Evolutionary conservation across 2,329 filamentous ascomycete species (phyloP).

Genomic region (Fusarium sp.): DNA sequence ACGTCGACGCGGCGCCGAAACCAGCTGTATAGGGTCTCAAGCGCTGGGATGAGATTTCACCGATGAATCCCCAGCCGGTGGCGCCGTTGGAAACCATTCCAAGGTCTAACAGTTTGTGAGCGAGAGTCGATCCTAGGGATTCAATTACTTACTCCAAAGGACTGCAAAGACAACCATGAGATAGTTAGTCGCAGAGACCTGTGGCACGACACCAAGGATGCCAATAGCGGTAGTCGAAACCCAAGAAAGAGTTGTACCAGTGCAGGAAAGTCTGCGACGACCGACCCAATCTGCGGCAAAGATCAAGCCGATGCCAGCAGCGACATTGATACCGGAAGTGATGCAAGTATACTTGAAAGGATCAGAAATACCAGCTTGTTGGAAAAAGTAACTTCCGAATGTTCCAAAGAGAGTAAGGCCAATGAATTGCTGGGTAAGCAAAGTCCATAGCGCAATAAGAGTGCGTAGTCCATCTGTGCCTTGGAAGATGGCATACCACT

Average conservation of each 20-base stretch:
- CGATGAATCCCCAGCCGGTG: constrained; percentile 48
- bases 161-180: constrained; percentile 25
- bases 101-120: constrained; percentile 1
- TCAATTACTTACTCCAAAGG: constrained; percentile 19
- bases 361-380: constrained; percentile 47
- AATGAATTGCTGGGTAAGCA: constrained; percentile 36
- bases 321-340: constrained; percentile 36
- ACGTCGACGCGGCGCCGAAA: constrained; percentile 45
- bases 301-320: constrained; percentile 21
- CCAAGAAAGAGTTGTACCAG: constrained; percentile 23
- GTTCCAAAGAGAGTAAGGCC: constrained; percentile 44
- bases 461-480: constrained; percentile 48
- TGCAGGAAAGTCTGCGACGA: constrained; percentile 23
- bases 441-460: constrained; percentile 47
- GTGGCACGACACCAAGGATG: constrained; percentile 23
- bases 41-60: constrained; percentile 53
- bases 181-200: constrained; percentile 16
- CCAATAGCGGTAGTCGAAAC: constrained; percentile 16
- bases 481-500: constrained; percentile 48
- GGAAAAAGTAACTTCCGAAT: constrained; percentile 64
- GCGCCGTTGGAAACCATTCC: constrained; percentile 18
- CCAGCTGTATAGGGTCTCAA: constrained; percentile 50
- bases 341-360: constrained; percentile 41
- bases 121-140: rapidly evolving
- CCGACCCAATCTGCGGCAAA: constrained; percentile 19